Base-by-base conservation (phyloP, 1,284 basidiomycete genomes). In the Papiliotrema fonsecae region DNA sequence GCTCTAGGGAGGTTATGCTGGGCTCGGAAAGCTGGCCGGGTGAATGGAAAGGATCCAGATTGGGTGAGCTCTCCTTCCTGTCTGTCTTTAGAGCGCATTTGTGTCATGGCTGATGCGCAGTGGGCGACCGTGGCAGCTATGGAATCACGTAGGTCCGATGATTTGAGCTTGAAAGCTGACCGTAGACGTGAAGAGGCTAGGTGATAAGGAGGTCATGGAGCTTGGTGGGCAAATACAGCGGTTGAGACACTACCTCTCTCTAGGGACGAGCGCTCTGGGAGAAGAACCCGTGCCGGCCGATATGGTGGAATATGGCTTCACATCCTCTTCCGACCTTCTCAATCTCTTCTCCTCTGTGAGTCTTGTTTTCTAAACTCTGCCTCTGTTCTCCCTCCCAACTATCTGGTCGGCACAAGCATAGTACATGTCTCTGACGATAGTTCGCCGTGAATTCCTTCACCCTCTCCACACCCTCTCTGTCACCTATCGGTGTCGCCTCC, bases 381-480 rank as follows among this genome's bases (percentile, higher is more conserved):
- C 13, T 9, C 3, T 6, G 22, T 1, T 24, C 14, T 31, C 26
- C 18, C 27, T 31, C 35, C 27, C 22, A n/a, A 18, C 25, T 31
- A 18, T 16, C 45, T 39, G 14, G 19, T 18, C 28, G 37, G 26
- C 43, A 22, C 44, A 25, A n/a, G n/a, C 10, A 10, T 6, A 25
- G 16, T 25, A 34, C 26, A 19, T 41, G 21, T 21, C 30, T 27
- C 51, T 54, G 40, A 54, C 19, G 22, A 25, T 59, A 94, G 87
- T 90, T 94, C 66, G 79, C 81, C 7, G 86, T 87, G 4, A 97
- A 97, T 67, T 85, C 91, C 0, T 88, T 96, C 66, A 86, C 90
- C 0, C 76, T 94, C 11, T 84, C 88, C 0, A 81, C 84, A 0
- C 82, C 86, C 0, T 78, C 84, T 3, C 75, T 94, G 9, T 79